Conservation (phyloP, 169 alveolate genomes). For the Perkinsus olseni region DNA sequence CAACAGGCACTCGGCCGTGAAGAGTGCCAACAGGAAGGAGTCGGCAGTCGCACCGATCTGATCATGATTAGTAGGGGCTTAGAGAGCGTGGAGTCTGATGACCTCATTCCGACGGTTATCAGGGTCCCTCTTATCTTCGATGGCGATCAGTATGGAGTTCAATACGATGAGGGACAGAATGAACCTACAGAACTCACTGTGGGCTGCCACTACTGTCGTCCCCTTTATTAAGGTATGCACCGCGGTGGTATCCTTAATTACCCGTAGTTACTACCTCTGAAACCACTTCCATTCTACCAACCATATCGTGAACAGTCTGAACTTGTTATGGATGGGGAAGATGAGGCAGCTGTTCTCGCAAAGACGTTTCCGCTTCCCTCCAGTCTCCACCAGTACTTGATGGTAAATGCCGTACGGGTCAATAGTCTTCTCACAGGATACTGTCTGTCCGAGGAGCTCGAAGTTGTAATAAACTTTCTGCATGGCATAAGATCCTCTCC, state of each 20-base stretch:
- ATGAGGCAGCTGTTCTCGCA: not conserved
- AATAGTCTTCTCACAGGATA: not conserved
- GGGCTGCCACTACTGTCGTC: too few relatives aligned
- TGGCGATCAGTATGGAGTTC: not conserved
- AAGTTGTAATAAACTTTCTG: not conserved
- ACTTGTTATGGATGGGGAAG: not conserved
- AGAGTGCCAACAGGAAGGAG: not conserved
- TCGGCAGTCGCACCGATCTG: slow-evolving; percentile 9
- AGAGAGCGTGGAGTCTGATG: too few relatives aligned
- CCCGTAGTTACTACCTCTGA: not conserved
- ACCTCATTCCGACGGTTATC: not conserved
- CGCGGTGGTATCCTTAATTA: too few relatives aligned
- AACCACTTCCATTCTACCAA: not conserved
- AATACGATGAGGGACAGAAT: not conserved
- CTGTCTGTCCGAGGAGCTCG: not conserved
- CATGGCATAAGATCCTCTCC: not conserved
- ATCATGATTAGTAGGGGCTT: too few relatives aligned
- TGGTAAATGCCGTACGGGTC: not conserved
- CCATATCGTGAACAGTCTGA: not conserved
- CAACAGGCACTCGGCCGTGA: slow-evolving; percentile 4
- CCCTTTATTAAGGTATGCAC: too few relatives aligned
- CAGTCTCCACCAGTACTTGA: not conserved
- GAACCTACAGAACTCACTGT: not conserved
- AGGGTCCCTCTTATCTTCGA: not conserved
- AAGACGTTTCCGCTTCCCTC: not conserved